Percentiles rank a stretch among this genome's conserved stretches.
These are phyloP conservation scores for Sphagnum fallax DNA, from an alignment of 228 moss, liverwort and hornwort species.

Conservation along the genomic window DNA sequence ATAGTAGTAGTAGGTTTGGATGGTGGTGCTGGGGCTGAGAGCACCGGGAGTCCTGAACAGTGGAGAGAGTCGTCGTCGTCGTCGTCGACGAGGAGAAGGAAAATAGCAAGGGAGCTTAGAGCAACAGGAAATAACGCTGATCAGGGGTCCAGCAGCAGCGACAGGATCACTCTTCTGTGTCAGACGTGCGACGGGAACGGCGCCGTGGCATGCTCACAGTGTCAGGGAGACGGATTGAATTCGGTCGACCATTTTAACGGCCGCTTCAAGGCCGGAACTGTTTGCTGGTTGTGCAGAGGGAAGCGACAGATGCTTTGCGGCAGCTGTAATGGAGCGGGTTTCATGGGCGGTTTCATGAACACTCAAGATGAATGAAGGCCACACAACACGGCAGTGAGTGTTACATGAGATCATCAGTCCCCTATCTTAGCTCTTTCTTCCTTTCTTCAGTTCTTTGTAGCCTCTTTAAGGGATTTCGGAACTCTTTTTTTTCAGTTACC, in stretches of 20 bases:
- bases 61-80: too few species aligned
- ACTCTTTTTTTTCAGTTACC: too few species aligned
- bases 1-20: too few species aligned
- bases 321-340: slow-evolving; percentile 89
- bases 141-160: neutral
- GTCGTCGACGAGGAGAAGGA: too few species aligned
- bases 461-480: too few species aligned
- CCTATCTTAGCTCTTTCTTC: too few species aligned
- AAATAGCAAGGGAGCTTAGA: too few species aligned
- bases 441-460: too few species aligned
- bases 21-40: too few species aligned
- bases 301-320: slow-evolving; percentile 94
- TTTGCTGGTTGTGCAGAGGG: slow-evolving; percentile 88
- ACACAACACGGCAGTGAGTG: neutral
- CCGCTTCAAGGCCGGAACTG: slow-evolving; percentile 69
- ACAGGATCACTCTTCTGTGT: slow-evolving; percentile 39
- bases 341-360: slow-evolving; percentile 93
- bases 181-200: slow-evolving; percentile 74
- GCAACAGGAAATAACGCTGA: too few species aligned
- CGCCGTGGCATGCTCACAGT: slow-evolving; percentile 76
- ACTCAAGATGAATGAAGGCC: slow-evolving; percentile 61
- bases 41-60: too few species aligned
- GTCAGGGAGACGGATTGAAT: slow-evolving; percentile 61
- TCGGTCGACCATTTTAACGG: slow-evolving; percentile 62
- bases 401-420: too few species aligned